These are phyloP conservation scores for Penicillium palitans DNA, from an alignment of 2,329 filamentous ascomycete species.

Conservation along the genomic window DNA sequence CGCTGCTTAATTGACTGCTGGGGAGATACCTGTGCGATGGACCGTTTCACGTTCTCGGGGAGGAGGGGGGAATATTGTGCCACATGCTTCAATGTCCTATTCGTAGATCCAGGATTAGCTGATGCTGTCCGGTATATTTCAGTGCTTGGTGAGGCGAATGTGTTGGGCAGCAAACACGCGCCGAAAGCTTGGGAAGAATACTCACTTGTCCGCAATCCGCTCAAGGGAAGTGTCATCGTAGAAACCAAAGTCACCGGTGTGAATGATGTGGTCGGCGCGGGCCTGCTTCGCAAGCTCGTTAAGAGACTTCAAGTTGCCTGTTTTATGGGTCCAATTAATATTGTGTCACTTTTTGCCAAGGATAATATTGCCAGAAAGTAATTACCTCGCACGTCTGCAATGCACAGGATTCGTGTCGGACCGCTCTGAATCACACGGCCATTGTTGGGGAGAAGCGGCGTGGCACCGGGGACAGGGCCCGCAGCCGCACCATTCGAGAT, in stretches of 20 bases:
- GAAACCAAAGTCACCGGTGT: slow-evolving; percentile 98
- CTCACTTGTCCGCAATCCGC: slow-evolving; percentile 96
- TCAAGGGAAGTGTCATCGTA: slow-evolving; percentile 96
- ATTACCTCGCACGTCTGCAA: slow-evolving; percentile 54
- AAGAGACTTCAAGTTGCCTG: slow-evolving; percentile 90
- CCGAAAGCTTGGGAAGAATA: slow-evolving; percentile 19
- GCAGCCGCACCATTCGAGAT: slow-evolving; percentile 49
- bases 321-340: slow-evolving; percentile 19
- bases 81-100: slow-evolving; percentile 93
- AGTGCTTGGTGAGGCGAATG: slow-evolving; percentile 5
- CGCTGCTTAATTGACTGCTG: slow-evolving; percentile 74
- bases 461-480: slow-evolving; percentile 48
- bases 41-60: slow-evolving; percentile 68
- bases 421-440: slow-evolving; percentile 52
- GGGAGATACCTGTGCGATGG: slow-evolving; percentile 67
- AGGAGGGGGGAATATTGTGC: slow-evolving; percentile 97
- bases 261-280: slow-evolving; percentile 94
- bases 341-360: not conserved
- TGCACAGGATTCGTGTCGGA: slow-evolving; percentile 49
- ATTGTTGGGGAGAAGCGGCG: slow-evolving; percentile 52
- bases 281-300: slow-evolving; percentile 96
- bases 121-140: slow-evolving; percentile 8
- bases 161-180: slow-evolving; percentile 15
- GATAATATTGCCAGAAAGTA: not conserved
- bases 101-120: slow-evolving; percentile 20